Percentiles rank a stretch among this genome's conserved stretches.
Conservation (phyloP, 2,329 filamentous ascomycete genomes). For the Macrophomina phaseolina region DNA sequence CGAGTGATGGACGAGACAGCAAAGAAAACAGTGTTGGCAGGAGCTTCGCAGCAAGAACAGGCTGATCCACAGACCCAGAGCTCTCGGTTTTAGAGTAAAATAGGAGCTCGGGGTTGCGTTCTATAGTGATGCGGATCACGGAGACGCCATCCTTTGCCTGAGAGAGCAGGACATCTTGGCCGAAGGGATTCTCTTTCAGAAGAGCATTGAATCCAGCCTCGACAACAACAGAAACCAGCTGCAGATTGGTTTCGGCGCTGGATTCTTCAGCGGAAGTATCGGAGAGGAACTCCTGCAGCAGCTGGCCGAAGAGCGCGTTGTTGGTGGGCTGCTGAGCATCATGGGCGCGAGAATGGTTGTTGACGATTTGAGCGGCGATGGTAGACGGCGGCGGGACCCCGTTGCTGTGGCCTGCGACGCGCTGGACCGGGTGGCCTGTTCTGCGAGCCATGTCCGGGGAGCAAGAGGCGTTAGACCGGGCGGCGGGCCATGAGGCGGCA, state of each 20-base stretch:
- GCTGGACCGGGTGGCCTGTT: conserved; percentile 42
- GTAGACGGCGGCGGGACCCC: conserved; percentile 70
- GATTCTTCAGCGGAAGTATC: conserved; percentile 61
- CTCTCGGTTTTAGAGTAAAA: conserved; percentile 36
- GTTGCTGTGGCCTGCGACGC: conserved; percentile 28
- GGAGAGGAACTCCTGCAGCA: conserved; percentile 69
- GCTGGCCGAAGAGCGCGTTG: conserved; percentile 74
- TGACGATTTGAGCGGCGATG: conserved; percentile 84
- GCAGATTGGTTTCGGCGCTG: conserved; percentile 77
- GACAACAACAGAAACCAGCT: conserved; percentile 82
- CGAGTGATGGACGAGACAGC: conserved; percentile 49
- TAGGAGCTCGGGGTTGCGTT: conserved; percentile 75
- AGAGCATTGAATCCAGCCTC: conserved; percentile 77
- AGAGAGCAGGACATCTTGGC: conserved; percentile 60
- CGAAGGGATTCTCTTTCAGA: conserved; percentile 71
- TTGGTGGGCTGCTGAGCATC: conserved; percentile 68
- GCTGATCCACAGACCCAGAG: conserved; percentile 40
- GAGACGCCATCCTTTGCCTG: conserved; percentile 76
- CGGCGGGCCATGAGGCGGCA: conserved; percentile 12
- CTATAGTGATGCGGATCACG: conserved; percentile 76
- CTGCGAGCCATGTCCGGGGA: conserved; percentile 47
- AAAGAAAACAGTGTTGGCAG: conserved; percentile 59
- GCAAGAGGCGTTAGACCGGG: neutral
- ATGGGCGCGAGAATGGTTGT: conserved; percentile 73
- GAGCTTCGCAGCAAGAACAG: conserved; percentile 61